These are phyloP conservation scores for Entamoeba invadens DNA, from an alignment of 208 protist genomes.

Conservation along the genomic window DNA sequence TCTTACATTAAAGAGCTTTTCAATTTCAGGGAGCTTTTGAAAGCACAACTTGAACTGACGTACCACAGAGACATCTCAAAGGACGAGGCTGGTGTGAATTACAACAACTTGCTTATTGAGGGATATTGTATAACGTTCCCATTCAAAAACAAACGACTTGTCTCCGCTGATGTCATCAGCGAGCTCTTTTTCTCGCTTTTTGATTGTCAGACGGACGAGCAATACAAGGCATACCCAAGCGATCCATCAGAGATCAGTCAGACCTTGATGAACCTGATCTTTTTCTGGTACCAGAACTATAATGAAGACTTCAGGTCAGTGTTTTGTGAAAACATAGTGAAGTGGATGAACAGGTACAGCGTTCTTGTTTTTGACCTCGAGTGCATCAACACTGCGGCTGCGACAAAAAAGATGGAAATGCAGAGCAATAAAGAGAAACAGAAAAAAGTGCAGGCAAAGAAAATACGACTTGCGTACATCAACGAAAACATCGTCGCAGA, in stretches of 20 bases:
- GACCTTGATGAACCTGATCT: neutral
- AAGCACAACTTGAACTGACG: neutral
- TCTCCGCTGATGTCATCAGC: neutral
- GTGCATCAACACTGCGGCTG: neutral
- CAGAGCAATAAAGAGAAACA: neutral
- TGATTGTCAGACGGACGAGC: neutral
- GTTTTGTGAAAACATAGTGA: neutral
- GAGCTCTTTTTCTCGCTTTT: neutral
- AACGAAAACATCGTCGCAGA: neutral
- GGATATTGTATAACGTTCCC: neutral
- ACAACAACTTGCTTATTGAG: neutral
- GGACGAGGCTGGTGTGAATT: neutral
- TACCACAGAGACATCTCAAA: neutral
- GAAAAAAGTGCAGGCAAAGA: neutral
- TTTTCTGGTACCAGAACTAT: neutral
- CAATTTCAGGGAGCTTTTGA: neutral
- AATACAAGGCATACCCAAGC: neutral
- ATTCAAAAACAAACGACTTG: neutral
- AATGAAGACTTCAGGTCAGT: neutral
- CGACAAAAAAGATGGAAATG: neutral
- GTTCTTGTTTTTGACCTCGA: neutral
- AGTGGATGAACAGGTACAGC: neutral
- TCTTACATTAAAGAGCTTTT: neutral
- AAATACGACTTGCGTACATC: neutral
- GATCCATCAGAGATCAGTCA: neutral